These are phyloP conservation scores for Helianthus annuus DNA, from an alignment of 129 eudicot species.

Conservation along the genomic window HanXRQr2.0-SUNRISE NC_035442.2:126249137-126249636, in stretches of 20 bases:
- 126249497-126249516: not conserved
- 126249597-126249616: not conserved
- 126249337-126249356: not conserved
- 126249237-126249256: slow-evolving; percentile 65
- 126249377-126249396: not conserved
- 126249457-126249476: not conserved
- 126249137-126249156: not conserved
- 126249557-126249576: not conserved
- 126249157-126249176: not conserved
- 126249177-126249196: not conserved
- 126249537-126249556: not conserved
- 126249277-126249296: slow-evolving; percentile 88
- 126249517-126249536: not conserved
- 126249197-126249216: not conserved
- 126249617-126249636: not conserved
- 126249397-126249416: not conserved
- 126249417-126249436: not conserved
- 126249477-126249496: not conserved
- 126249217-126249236: not conserved
- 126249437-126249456: not conserved
- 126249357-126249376: not conserved
- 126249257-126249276: slow-evolving; percentile 88
- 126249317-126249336: not conserved
- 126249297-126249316: slow-evolving; percentile 28
- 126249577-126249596: slow-evolving; percentile 4